Evolutionary conservation across 2,329 filamentous ascomycete genomes (phyloP).

Genomic region (Lecanoromycetidae sp.): DNA sequence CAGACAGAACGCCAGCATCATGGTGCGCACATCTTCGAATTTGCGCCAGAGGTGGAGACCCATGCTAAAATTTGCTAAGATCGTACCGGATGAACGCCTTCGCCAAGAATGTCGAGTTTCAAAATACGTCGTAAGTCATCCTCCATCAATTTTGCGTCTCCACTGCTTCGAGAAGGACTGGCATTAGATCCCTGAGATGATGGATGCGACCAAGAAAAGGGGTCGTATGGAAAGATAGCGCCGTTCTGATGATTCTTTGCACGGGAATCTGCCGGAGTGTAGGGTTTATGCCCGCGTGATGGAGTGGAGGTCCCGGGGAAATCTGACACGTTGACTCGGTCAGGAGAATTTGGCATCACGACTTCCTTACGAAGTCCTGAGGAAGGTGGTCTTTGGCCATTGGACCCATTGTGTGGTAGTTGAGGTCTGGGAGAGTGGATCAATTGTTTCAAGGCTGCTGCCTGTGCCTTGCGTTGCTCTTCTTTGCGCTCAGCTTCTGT

Average conservation of each 20-base stretch:
- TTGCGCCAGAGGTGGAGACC: not conserved
- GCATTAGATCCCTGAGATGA: not conserved
- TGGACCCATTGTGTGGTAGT: constrained; percentile 22
- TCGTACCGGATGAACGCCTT: constrained; percentile 7
- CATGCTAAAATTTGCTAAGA: not conserved
- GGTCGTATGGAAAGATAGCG: not conserved
- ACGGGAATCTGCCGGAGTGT: constrained; percentile 5
- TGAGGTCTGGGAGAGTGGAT: constrained; percentile 33
- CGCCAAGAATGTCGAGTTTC: constrained; percentile 29
- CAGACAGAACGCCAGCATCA: too few species aligned
- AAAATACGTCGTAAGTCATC: constrained; percentile 37
- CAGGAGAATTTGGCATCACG: constrained; percentile 20
- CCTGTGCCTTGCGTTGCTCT: constrained; percentile 32
- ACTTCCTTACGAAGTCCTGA: constrained; percentile 27
- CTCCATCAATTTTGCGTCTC: constrained; percentile 32
- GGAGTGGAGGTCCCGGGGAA: constrained; percentile 20
- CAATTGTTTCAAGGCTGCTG: constrained; percentile 34
- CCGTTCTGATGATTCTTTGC: not conserved
- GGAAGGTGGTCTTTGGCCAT: constrained; percentile 22
- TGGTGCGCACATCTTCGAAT: too few species aligned
- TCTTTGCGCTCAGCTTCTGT: constrained; percentile 26
- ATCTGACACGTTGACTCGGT: constrained; percentile 10
- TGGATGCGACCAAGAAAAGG: not conserved
- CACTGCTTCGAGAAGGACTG: not conserved
- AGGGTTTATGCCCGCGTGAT: constrained; percentile 20